phyloP scores from a whole-genome alignment of 208 protist species.

The Porcisia hertigi region DNA sequence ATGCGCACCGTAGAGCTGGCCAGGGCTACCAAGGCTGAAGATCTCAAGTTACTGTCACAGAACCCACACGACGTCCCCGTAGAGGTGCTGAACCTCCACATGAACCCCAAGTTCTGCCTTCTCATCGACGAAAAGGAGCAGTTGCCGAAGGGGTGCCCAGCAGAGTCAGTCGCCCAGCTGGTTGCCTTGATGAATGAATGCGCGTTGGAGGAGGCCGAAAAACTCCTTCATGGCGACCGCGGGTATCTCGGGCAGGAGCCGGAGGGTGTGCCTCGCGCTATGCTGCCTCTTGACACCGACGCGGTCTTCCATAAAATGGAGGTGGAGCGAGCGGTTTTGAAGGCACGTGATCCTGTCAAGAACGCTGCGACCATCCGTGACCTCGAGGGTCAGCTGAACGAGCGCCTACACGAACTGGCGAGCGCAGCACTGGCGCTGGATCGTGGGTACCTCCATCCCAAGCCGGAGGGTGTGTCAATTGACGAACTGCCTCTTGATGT shows the following conservation, averaged over 20 bases:
- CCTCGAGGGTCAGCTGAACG: slow-evolving; percentile 71
- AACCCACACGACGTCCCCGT: slow-evolving; percentile 65
- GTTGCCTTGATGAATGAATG: slow-evolving; percentile 42
- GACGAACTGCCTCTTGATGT: slow-evolving; percentile 55
- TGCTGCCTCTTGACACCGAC: slow-evolving; percentile 67
- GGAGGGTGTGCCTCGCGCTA: slow-evolving; percentile 55
- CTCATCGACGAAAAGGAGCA: slow-evolving; percentile 53
- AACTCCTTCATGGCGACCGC: slow-evolving; percentile 57
- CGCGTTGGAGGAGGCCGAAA: slow-evolving; percentile 50
- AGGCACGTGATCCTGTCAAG: slow-evolving; percentile 44
- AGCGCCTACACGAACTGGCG: slow-evolving; percentile 52
- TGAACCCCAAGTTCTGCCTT: slow-evolving; percentile 48
- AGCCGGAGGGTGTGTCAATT: slow-evolving; percentile 55
- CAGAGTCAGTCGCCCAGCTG: slow-evolving; percentile 19
- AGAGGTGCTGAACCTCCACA: slow-evolving; percentile 65
- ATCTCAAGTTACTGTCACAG: slow-evolving; percentile 47
- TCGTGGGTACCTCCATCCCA: slow-evolving; percentile 60
- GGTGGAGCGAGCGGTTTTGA: slow-evolving; percentile 60
- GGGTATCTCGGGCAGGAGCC: slow-evolving; percentile 72
- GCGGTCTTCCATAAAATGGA: slow-evolving; percentile 56
- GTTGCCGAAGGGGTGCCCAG: slow-evolving; percentile 21
- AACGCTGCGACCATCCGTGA: slow-evolving; percentile 54
- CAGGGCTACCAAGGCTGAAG: slow-evolving; percentile 42
- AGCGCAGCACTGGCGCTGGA: slow-evolving; percentile 39
- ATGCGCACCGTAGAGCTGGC: slow-evolving; percentile 59